Conservation (phyloP, 2,329 filamentous ascomycete genomes). For the Coccinonectria pachysandricola region DNA sequence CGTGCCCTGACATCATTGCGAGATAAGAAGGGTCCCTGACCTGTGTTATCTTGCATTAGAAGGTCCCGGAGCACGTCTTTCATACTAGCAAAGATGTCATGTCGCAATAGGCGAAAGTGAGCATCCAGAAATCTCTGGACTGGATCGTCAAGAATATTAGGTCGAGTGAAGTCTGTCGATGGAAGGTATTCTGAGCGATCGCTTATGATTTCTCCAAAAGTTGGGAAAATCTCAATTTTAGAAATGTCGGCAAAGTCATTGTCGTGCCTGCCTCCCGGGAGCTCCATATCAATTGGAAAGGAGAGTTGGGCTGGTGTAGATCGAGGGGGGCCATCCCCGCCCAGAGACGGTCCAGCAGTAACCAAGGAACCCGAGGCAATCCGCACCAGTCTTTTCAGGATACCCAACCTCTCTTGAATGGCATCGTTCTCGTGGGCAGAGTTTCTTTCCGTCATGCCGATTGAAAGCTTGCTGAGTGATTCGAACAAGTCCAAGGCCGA, state of each 20-base stretch:
- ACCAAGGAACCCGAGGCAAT: no score
- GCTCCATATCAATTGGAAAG: background rate
- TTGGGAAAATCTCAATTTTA: conserved; percentile 8
- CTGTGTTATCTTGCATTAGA: no score
- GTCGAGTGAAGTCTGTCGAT: conserved; percentile 1
- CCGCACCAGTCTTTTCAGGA: no score
- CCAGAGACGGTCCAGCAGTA: no score
- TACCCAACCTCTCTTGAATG: no score
- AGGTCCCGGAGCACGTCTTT: conserved; percentile 3
- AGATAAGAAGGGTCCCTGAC: no score
- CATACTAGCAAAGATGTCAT: conserved; percentile 4
- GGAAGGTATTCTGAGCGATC: conserved; percentile 3
- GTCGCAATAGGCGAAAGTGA: conserved; percentile 4
- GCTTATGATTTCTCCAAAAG: conserved; percentile 1
- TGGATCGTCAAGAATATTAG: conserved; percentile 3
- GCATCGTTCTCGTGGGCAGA: no score
- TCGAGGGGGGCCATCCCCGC: no score
- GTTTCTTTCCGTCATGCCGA: no score
- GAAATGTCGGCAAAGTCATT: conserved; percentile 10
- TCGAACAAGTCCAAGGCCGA: no score
- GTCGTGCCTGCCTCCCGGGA: conserved; percentile 3
- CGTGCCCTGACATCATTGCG: background rate
- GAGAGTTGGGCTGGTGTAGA: no score
- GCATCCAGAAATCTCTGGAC: conserved; percentile 5
- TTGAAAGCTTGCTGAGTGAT: no score